Conservation (phyloP, 441 rosid species). For the Erodium moschatum region DNA sequence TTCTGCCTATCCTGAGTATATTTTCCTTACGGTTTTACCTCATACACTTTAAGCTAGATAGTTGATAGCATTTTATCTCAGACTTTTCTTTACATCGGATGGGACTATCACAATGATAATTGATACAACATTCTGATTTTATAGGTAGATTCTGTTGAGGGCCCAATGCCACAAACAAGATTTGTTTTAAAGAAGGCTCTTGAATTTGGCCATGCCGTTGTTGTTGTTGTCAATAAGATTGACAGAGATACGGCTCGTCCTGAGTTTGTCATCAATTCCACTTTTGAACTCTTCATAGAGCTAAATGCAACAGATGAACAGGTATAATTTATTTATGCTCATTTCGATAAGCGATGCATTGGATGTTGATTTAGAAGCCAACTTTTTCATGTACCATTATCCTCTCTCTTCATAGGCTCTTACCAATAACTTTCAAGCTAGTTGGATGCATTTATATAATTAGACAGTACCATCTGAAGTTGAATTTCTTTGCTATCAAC, state of each 20-base stretch:
- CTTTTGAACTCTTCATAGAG: constrained; percentile 92
- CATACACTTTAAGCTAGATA: too few relatives aligned
- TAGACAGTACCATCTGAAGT: constrained; percentile 9
- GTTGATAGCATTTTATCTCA: too few relatives aligned
- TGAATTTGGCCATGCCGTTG: constrained; percentile 90
- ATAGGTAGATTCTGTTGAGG: constrained; percentile 96
- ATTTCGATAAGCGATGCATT: constrained; percentile 3
- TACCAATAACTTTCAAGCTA: neutral
- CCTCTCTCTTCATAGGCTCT: neutral
- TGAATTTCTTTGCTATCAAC: constrained; percentile 15
- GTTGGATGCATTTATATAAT: neutral
- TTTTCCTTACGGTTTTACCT: too few relatives aligned
- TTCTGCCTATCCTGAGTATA: too few relatives aligned
- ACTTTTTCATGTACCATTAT: neutral
- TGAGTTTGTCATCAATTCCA: constrained; percentile 81
- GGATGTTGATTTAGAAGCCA: constrained; percentile 3
- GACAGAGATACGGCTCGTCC: constrained; percentile 96
- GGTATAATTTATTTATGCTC: constrained; percentile 35
- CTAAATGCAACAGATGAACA: constrained; percentile 94
- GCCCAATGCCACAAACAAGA: constrained; percentile 98
- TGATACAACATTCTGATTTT: constrained; percentile 13
- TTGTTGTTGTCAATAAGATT: constrained; percentile 92
- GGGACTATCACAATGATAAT: too few relatives aligned
- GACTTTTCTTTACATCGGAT: too few relatives aligned
- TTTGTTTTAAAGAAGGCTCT: constrained; percentile 96